These are phyloP conservation scores for Neofusicoccum kwambonambiense DNA, from an alignment of 2,329 filamentous ascomycete species.

Conservation along the genomic window DNA sequence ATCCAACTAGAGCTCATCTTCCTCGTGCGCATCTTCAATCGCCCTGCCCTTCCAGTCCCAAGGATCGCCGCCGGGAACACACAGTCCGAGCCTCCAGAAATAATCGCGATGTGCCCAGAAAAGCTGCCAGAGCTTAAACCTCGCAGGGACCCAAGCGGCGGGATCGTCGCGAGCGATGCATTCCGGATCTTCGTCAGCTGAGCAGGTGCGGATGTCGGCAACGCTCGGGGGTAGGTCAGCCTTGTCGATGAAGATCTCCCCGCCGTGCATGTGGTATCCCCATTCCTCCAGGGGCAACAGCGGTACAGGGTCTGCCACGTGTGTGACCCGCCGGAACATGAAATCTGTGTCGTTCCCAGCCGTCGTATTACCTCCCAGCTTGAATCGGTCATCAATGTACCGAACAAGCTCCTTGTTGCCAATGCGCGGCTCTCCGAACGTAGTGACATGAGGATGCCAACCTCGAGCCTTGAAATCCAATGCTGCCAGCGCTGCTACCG, in stretches of 20 bases:
- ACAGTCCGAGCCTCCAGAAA: slow-evolving; percentile 90
- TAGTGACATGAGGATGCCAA: slow-evolving; percentile 76
- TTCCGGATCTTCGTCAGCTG: slow-evolving; percentile 65
- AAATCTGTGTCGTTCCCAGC: slow-evolving; percentile 23
- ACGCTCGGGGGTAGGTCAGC: slow-evolving; percentile 64
- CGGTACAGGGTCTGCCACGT: slow-evolving; percentile 83
- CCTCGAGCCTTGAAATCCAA: slow-evolving; percentile 77
- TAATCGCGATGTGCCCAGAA: slow-evolving; percentile 95
- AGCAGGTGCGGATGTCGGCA: slow-evolving; percentile 68
- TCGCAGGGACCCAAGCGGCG: slow-evolving; percentile 42
- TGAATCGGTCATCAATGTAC: slow-evolving; percentile 57
- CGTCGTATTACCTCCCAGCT: slow-evolving; percentile 23
- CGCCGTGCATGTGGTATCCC: slow-evolving; percentile 81
- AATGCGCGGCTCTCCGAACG: slow-evolving; percentile 81
- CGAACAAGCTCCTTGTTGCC: slow-evolving; percentile 54
- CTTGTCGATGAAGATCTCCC: slow-evolving; percentile 84
- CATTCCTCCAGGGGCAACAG: slow-evolving; percentile 82
- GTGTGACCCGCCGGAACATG: slow-evolving; percentile 76
- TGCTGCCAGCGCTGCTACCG: slow-evolving; percentile 82
- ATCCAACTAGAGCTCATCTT: not conserved
- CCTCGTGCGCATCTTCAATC: slow-evolving; percentile 21
- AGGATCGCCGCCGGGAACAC: slow-evolving; percentile 76
- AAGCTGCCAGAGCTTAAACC: slow-evolving; percentile 82
- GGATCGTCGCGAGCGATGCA: slow-evolving; percentile 63
- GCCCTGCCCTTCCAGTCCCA: slow-evolving; percentile 60